A percentile compares a stretch with the other conserved stretches of the same genome.
Evolutionary conservation across 2,329 filamentous ascomycete genomes (phyloP).

Genomic region (Trichoderma sp.): DNA sequence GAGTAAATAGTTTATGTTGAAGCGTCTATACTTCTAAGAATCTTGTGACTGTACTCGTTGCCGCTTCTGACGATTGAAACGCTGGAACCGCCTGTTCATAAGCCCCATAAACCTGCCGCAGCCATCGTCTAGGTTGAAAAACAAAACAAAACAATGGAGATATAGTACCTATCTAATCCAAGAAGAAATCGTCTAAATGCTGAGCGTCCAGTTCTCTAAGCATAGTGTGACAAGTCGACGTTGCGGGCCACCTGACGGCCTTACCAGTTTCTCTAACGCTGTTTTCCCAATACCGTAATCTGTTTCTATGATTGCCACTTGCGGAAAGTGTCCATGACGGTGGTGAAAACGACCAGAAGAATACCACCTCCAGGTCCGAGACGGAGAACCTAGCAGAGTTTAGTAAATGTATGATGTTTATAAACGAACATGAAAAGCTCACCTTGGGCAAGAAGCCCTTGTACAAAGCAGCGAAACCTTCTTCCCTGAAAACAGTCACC

Average conservation of each 20-base stretch:
- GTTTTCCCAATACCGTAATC: not conserved
- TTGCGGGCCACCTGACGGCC: not conserved
- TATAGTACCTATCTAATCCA: constrained; percentile 8
- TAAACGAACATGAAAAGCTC: constrained; percentile 37
- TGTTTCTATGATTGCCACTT: constrained; percentile 39
- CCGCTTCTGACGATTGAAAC: not conserved
- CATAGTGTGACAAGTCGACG: not conserved
- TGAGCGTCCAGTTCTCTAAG: constrained; percentile 1
- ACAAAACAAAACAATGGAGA: not conserved
- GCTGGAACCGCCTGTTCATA: not conserved
- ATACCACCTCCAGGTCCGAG: constrained; percentile 61
- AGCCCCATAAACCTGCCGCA: not conserved
- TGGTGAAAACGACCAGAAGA: constrained; percentile 81
- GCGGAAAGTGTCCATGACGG: constrained; percentile 90
- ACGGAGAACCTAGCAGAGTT: constrained; percentile 38
- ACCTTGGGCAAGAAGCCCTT: constrained; percentile 99
- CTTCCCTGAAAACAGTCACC: constrained; percentile 83
- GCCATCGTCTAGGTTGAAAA: not conserved
- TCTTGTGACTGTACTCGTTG: not conserved
- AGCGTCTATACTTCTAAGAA: not conserved
- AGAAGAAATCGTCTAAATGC: constrained; percentile 8
- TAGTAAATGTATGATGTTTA: not conserved
- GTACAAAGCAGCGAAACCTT: constrained; percentile 88
- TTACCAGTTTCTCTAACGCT: not conserved
- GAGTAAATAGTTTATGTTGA: not conserved